phyloP scores from a whole-genome alignment of 768 basidiomycete species.

The Tricholoma sp. region DNA sequence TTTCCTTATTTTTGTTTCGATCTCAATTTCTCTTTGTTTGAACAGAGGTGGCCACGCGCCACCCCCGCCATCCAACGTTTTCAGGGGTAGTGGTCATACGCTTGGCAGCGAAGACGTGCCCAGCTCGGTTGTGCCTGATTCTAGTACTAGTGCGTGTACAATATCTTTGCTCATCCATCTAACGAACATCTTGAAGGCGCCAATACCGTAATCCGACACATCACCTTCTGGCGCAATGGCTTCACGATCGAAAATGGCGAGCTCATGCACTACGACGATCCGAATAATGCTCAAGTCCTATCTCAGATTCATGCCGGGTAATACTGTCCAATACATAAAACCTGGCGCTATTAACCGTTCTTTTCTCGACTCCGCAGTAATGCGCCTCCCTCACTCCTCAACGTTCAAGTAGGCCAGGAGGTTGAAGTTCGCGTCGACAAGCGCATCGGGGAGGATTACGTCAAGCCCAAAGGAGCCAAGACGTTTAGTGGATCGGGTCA shows the following conservation, averaged over 20 bases:
- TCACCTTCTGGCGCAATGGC: constrained; percentile 93
- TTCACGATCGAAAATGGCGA: constrained; percentile 90
- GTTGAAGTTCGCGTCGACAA: constrained; percentile 79
- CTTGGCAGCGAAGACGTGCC: constrained; percentile 90
- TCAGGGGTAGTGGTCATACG: constrained; percentile 73
- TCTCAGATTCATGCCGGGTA: constrained; percentile 79
- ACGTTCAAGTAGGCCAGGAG: constrained; percentile 69
- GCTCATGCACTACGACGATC: constrained; percentile 79
- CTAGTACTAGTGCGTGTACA: constrained; percentile 32
- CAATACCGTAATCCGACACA: constrained; percentile 59
- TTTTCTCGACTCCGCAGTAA: constrained; percentile 35
- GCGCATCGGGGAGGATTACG: constrained; percentile 67
- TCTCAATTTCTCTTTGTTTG: constrained; percentile 4
- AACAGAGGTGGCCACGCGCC: constrained; percentile 30
- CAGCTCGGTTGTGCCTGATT: constrained; percentile 72
- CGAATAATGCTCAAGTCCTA: constrained; percentile 62
- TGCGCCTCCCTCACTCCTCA: constrained; percentile 74
- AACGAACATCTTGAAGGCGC: constrained; percentile 24
- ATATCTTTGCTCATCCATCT: not conserved
- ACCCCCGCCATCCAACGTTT: constrained; percentile 26
- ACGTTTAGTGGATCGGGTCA: constrained; percentile 73
- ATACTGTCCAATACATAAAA: constrained; percentile 30
- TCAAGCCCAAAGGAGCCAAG: constrained; percentile 43
- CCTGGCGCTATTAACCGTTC: not conserved
- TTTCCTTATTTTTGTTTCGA: not conserved